Evolutionary conservation across 73 alveolate species (phyloP).

Genomic region (Uronychia binucleata): DNA sequence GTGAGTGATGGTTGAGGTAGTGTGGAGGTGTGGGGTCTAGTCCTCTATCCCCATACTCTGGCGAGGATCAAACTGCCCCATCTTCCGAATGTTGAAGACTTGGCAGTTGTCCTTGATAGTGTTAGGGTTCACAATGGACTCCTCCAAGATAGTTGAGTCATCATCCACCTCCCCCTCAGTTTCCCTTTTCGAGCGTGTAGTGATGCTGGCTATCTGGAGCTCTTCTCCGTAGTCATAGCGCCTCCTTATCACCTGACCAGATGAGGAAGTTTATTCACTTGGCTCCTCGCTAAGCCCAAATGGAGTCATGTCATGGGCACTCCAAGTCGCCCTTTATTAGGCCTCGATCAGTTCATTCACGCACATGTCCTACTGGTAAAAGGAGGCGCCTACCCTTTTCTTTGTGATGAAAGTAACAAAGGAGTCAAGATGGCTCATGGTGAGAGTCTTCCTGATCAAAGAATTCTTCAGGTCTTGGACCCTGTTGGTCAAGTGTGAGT

Average conservation of each 20-base stretch:
- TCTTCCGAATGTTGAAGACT: constrained; percentile 77
- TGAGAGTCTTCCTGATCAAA: too few species aligned
- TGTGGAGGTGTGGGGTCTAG: not conserved
- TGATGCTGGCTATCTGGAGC: too few species aligned
- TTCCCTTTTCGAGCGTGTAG: too few species aligned
- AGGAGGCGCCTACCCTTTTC: not conserved
- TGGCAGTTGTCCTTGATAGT: constrained; percentile 70
- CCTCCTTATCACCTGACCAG: not conserved
- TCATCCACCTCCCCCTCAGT: not conserved
- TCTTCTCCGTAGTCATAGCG: not conserved
- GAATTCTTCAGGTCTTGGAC: not conserved
- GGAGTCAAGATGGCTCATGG: not conserved
- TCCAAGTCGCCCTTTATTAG: not conserved
- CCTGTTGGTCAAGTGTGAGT: not conserved
- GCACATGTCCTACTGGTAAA: too few species aligned
- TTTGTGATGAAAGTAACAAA: not conserved
- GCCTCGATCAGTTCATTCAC: too few species aligned
- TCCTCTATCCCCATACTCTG: not conserved
- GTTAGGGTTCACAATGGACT: not conserved
- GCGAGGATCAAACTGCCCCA: constrained; percentile 36
- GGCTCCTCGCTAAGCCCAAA: not conserved
- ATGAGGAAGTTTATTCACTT: not conserved
- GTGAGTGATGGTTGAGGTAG: not conserved
- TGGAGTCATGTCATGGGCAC: not conserved
- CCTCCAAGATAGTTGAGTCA: not conserved